These are phyloP conservation scores for Aspergillus indologenus DNA, from an alignment of 495 filamentous ascomycete species.

Conservation along the genomic window DNA sequence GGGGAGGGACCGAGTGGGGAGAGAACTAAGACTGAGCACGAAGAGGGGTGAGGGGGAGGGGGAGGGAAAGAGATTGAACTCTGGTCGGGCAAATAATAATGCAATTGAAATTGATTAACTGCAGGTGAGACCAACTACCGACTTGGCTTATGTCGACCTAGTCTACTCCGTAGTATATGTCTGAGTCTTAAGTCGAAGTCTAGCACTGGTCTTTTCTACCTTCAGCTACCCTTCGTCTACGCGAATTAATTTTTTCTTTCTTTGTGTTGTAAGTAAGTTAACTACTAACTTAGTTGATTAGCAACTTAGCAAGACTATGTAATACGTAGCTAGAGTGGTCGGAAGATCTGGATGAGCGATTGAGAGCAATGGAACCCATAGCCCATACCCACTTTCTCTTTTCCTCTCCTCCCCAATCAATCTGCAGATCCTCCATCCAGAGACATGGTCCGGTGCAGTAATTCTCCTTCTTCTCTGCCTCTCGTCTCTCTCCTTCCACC, in stretches of 20 bases:
- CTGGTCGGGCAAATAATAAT: background rate
- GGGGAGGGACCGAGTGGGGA: constrained; percentile 4
- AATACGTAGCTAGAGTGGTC: too few species aligned
- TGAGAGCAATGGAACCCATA: background rate
- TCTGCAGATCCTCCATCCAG: constrained; percentile 2
- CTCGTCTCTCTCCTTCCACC: background rate
- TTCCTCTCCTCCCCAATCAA: too few species aligned
- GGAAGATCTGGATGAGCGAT: background rate
- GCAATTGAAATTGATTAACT: background rate
- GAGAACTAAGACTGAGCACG: background rate
- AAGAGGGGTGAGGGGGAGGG: background rate
- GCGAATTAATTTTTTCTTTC: background rate
- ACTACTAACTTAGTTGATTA: too few species aligned
- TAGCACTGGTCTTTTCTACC: background rate
- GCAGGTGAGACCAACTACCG: background rate
- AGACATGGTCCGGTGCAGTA: background rate
- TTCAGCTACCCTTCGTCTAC: background rate
- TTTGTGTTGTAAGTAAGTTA: too few species aligned
- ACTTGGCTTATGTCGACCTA: background rate
- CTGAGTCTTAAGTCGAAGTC: background rate
- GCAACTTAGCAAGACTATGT: too few species aligned
- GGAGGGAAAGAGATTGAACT: background rate
- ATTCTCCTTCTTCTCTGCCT: background rate
- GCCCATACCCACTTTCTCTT: background rate
- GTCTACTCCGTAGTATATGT: too few species aligned